Conservation (phyloP, 129 eudicot genomes). For the Centaurea solstitialis region DNA sequence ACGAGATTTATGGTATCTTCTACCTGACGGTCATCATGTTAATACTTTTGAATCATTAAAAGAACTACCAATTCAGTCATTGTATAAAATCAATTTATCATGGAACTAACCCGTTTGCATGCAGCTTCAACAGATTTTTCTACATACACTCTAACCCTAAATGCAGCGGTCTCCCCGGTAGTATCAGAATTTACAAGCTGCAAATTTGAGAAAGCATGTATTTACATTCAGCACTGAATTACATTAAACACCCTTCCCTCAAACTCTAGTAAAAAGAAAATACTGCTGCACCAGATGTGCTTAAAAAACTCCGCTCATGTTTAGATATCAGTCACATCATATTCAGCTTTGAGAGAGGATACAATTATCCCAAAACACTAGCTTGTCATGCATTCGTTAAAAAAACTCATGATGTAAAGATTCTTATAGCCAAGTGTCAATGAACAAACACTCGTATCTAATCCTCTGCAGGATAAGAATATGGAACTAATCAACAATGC, state of each 20-base stretch:
- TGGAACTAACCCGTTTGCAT: slow-evolving; percentile 65
- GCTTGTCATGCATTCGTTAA: not conserved
- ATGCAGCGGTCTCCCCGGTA: slow-evolving; percentile 32
- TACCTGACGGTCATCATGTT: slow-evolving; percentile 37
- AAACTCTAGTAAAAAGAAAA: not conserved
- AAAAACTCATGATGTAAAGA: not conserved
- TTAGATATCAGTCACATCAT: not conserved
- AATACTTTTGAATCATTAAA: slow-evolving; percentile 16
- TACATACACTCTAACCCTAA: slow-evolving; percentile 52
- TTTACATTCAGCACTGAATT: not conserved
- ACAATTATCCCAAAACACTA: not conserved
- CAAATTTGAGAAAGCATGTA: slow-evolving; percentile 27
- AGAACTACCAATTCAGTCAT: not conserved
- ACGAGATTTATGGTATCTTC: slow-evolving; percentile 42
- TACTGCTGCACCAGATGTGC: not conserved
- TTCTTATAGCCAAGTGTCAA: not conserved
- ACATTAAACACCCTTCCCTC: not conserved
- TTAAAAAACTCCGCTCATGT: not conserved
- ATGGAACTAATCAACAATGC: not conserved
- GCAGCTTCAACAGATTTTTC: slow-evolving; percentile 72
- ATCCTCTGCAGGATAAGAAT: not conserved
- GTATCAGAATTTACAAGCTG: slow-evolving; percentile 48
- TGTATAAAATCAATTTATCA: not conserved
- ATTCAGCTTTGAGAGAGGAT: not conserved
- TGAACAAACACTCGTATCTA: not conserved